Evolutionary conservation across 2,329 filamentous ascomycete species (phyloP), one percentile per base, ranked within the genome.

Genomic region (Cercospora sp.): DNA sequence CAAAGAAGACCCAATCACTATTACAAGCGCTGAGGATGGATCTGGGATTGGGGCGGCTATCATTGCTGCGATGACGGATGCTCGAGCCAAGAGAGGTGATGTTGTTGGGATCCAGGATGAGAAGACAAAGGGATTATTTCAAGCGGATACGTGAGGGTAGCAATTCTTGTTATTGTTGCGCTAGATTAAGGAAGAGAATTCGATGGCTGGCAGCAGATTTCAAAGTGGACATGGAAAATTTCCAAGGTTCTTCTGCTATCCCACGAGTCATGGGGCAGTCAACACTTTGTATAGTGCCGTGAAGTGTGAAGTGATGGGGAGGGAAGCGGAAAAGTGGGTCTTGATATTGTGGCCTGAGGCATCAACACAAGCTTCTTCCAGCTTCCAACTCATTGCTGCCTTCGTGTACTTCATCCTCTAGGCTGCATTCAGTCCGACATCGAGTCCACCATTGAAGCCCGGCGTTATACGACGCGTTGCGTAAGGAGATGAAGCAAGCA

Each of bases 1-100:
- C 69, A 71, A 69, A 1, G 74, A 76, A 48, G 78, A 77, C 61
- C 78, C 77, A 1, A 80, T 82, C 61, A 73, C 71, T 51, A 75
- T 82, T 63, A 80, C 78, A 16, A 75, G 73, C 68, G 80, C 80
- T 0, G 79, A 81, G 65, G 80, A 82, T 72, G 80, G 80, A 36
- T 78, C 75, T 61, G 80, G 80, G 5, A 72, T 82, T 63, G 80
- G 80, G 6, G 80, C 79, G 62, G 80, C 77, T 8, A 74, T 78
- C 1, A 78, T 78, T 58, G 72, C 71, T 42, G 76, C 76, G 5
- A 74, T 79, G 74, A 78, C 76, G 0, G 26, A 77, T 16, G 72
- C 76, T 60, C 70, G 78, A 68, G 66, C 71, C 60, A 64, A 69
- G 48, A 67, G 61, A 40, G 72, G 71, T 18, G 42, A 71, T 20